Base-by-base conservation (phyloP, 257 asterid genomes). In the Solanum verrucosum region DNA sequence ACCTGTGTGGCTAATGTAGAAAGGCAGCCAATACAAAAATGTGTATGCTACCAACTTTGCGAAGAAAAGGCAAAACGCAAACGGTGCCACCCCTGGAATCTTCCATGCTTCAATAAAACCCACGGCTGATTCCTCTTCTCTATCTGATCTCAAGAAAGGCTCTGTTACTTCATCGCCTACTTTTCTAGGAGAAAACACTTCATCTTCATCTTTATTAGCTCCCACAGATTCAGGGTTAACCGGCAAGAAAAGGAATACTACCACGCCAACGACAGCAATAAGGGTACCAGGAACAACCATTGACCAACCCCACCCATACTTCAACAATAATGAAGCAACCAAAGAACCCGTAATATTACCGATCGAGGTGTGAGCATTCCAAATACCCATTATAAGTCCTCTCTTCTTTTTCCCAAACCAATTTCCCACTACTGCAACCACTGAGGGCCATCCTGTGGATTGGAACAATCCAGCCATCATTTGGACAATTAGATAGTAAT, bases 271-370 rank as follows among this genome's bases (percentile, higher is more conserved):
- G 59, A 91, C 91, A 35, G 91, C 88, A 72, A 97, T 96, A 34
- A 94, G 94, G 29, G 92, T 74, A 38, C 98, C 99, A 4, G 99
- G 99, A 60, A 93, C 93, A 81, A 86, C 96, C 95, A 95, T 72
- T 3, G 99, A 97, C 98, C 98, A 97, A n/a, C 99, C 99, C 99
- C 99, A 97, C 31, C 99, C 99, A 77, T 95, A 92, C 88, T 90
- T 94, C 91, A 97, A 92, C 89, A 97, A 85, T 1, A 90, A 29
- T 9, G 99, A 95, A 90, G 99, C 99, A 86, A 97, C 93, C 44
- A 97, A 85, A 29, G 97, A 94, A 16, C 99, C 99, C 0, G 95
- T 91, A 71, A 97, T 97, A 92, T 97, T 97, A 65, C 99, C 99
- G 38, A 97, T 90, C 13, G 99, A 97, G 5, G 99, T 97, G 88